Evolutionary conservation across 495 filamentous ascomycete species (phyloP), one percentile per base, ranked within the genome.

Genomic region (Hypoxylon lenormandii): DNA sequence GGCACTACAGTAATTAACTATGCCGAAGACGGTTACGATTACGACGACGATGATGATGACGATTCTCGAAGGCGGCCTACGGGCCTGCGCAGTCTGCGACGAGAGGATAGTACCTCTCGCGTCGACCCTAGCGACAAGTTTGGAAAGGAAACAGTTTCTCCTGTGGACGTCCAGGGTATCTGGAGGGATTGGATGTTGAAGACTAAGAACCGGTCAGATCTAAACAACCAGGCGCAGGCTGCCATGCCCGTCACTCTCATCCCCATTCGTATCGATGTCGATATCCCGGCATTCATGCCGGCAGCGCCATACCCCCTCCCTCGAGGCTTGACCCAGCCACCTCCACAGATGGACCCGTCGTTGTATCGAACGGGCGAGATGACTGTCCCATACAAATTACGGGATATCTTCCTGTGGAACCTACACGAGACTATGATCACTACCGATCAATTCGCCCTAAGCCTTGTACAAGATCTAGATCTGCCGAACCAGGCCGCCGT

Each of bases 321-420:
- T 10, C 82, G 85, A 61, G 85, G 86, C 50, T 78, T 85, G 10
- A 65, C 67, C n/a, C 83, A 82, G 46, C 72, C 71, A 4, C 69
- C 72, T 40, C 69, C 66, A n/a, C 23, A 56, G 5, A 83, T 83
- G 65, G 88, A 90, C 70, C 85, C 86, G 40, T 82, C 85, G 13
- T 78, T 91, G 58, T 97, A 94, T 79, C 87, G 86, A 70, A 80
- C 82, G 21, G 90, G 89, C 26, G 94, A 97, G 40, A 80, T 86
- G 48, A 89, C 92, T 19, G 89, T 93, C 13, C 88, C 91, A 3
- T 97, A 90, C 76, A 85, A 94, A 47, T 83, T 99, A 33, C 93
- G 96, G 77, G 95, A 99, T 69, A 90, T 89, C 22, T 97, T 99
- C 74, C 78, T 98, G 21, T 99, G 95, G 95, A 99, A 99, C 74